Evolutionary conservation across 163 green algal species (phyloP), one percentile per base, ranked within the genome.

Genomic region (Coccomyxa subellipsoidea): DNA sequence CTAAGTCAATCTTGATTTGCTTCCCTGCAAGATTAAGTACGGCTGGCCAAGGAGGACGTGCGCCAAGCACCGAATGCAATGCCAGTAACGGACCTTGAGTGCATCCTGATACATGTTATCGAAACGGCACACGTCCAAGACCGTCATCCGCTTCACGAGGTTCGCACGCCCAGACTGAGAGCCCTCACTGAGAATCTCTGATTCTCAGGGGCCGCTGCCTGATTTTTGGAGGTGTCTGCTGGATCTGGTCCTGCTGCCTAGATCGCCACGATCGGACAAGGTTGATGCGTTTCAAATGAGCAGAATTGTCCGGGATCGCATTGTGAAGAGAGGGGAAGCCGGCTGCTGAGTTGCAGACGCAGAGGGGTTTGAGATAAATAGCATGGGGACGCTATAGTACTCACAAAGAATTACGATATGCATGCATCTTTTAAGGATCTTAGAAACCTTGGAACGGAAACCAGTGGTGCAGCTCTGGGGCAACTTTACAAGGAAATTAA

Each of bases 1-100:
- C 47, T 12, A 18, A 59, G 47, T 27, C 47, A 59, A 59, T 59
- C 47, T 59, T 59, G 47, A 59, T 59, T 59, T 73, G 66, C 66
- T 73, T 34, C 66, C 66, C 66, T 73, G 66, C 66, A 73, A 73
- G 27, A 34, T 23, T 34, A 73, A 34, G 66, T n/a, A 73, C 66
- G 18, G 27, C 66, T 36, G 66, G 66, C 66, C n/a, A 21, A 73
- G 66, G 21, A 73, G 29, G 66, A 27, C 32, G 66, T 18, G 8
- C 18, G 32, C 27, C 66, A 73, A 59, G 47, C 23, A 59, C 47
- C 15, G 47, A 59, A 59, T 59, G 47, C 47, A 59, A 59, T 59
- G 47, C 47, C 4, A 59, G 47, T 59, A 8, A 59, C 47, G 47
- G 47, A 73, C 66, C 66, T 73, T 73, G 4, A 36, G 32, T 32